These are phyloP conservation scores for Kwoniella dendrophila DNA, from an alignment of 768 basidiomycete species.

Conservation along the genomic window DNA sequence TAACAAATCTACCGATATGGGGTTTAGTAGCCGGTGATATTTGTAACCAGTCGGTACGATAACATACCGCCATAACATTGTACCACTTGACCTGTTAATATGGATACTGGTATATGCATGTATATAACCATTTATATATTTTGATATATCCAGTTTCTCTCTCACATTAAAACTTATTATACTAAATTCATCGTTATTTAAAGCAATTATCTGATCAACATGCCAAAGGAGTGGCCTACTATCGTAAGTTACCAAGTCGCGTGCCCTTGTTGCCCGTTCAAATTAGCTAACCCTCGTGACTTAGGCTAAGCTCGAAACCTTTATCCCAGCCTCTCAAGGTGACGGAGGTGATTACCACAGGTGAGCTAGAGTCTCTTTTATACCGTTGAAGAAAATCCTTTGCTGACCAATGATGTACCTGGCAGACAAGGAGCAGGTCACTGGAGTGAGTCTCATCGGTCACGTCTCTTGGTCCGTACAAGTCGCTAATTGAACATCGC, in stretches of 20 bases:
- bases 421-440: conserved; percentile 48
- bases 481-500: not conserved
- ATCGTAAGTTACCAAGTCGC: conserved; percentile 34
- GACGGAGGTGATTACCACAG: conserved; percentile 57
- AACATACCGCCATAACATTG: too few species aligned
- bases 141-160: not conserved
- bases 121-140: not conserved
- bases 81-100: too few species aligned
- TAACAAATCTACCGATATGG: conserved; percentile 1
- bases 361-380: conserved; percentile 17
- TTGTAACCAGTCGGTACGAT: not conserved
- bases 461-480: not conserved
- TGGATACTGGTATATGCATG: not conserved
- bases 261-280: not conserved
- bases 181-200: too few species aligned
- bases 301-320: conserved; percentile 55
- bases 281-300: not conserved
- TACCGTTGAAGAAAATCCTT: not conserved
- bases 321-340: conserved; percentile 55
- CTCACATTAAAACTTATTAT: too few species aligned
- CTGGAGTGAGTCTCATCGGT: conserved; percentile 50
- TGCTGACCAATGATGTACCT: conserved; percentile 2
- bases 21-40: not conserved
- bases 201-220: conserved; percentile 19
- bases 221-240: conserved; percentile 43